Evolutionary conservation across 306 rosid genomes (phyloP).

Genomic region (Alnus rubra): DNA sequence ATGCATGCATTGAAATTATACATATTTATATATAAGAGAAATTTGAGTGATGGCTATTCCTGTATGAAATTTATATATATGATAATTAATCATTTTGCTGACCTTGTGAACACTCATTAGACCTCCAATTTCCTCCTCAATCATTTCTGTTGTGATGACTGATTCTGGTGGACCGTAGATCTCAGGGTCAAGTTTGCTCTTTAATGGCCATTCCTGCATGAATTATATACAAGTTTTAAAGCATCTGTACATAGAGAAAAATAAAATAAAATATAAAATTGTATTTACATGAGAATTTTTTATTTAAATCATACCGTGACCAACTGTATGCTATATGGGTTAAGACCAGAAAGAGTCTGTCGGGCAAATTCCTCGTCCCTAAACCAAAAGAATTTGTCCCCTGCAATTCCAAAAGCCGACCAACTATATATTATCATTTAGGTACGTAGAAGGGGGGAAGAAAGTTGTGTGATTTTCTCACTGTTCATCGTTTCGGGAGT

Average conservation of each 20-base stretch:
- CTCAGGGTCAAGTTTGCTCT: slow-evolving; percentile 45
- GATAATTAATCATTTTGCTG: background rate
- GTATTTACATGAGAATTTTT: too few relatives aligned
- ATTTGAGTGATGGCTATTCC: background rate
- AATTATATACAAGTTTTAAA: background rate
- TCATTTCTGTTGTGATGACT: slow-evolving; percentile 43
- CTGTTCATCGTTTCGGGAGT: slow-evolving; percentile 47
- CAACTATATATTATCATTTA: background rate
- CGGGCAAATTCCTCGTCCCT: slow-evolving; percentile 67
- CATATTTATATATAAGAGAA: background rate
- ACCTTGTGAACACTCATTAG: slow-evolving; percentile 45
- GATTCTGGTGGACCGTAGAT: slow-evolving; percentile 51
- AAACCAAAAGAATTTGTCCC: slow-evolving; percentile 80
- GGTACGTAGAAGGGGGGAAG: background rate
- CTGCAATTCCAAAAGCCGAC: slow-evolving; percentile 33
- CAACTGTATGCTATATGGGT: slow-evolving; percentile 41
- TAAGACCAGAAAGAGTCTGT: slow-evolving; percentile 62
- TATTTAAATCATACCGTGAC: slow-evolving; percentile 34
- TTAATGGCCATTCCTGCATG: slow-evolving; percentile 62
- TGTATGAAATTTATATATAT: background rate
- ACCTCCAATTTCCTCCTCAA: slow-evolving; percentile 48
- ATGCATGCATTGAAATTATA: background rate
- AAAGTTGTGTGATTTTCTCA: slow-evolving; percentile 6
- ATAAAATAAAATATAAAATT: background rate
- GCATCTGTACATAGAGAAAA: too few relatives aligned